Evolutionary conservation across 2,329 filamentous ascomycete species (phyloP).

Genomic region (Trichoderma simmonsii): DNA sequence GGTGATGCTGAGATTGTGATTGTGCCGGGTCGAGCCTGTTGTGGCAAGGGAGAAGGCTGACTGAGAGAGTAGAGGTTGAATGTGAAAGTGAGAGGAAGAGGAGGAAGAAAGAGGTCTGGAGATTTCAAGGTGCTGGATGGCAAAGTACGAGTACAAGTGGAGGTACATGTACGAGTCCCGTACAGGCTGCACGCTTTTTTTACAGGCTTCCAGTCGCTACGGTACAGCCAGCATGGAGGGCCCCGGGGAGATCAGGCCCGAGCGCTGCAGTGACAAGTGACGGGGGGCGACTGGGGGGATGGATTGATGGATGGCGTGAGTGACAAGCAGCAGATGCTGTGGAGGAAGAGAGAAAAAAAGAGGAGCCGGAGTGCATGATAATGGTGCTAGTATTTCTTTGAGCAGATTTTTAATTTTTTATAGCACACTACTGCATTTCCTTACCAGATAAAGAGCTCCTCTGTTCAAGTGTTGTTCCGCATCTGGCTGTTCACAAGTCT

Average conservation of each 20-base stretch:
- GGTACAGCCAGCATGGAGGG: neutral
- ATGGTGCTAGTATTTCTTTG: neutral
- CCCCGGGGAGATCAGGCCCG: conserved; percentile 10
- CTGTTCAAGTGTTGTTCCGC: neutral
- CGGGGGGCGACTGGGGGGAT: neutral
- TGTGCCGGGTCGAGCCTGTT: neutral
- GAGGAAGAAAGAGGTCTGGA: neutral
- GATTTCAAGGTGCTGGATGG: neutral
- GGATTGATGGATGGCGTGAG: neutral
- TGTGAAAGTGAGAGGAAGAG: neutral
- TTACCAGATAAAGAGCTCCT: neutral
- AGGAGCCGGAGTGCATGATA: neutral
- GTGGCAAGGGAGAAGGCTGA: neutral
- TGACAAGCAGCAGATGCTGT: neutral
- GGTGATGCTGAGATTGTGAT: neutral
- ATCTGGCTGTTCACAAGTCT: neutral
- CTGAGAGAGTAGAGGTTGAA: neutral
- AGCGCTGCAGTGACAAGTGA: conserved; percentile 1
- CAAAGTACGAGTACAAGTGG: neutral
- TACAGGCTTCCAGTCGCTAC: neutral
- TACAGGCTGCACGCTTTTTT: neutral
- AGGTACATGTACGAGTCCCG: neutral
- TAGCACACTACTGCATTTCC: neutral
- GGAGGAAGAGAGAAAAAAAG: neutral
- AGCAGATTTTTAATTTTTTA: neutral